Conservation (phyloP, 257 asterid species). For the Craterostigma plantagineum region DNA sequence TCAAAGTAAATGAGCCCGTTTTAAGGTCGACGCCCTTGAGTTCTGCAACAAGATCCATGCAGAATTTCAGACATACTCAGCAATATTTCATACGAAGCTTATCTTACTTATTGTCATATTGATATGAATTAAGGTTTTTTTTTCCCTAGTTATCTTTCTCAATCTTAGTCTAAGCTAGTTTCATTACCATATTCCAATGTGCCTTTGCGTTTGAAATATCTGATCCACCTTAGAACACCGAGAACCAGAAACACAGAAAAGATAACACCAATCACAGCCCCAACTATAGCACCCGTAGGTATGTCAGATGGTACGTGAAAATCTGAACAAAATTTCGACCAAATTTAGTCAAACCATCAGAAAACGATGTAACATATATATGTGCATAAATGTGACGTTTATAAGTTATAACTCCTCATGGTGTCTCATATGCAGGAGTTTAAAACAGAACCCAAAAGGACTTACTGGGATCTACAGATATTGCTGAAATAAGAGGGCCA, state of each 20-base stretch:
- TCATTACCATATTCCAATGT: slow-evolving; percentile 22
- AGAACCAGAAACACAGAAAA: slow-evolving; percentile 14
- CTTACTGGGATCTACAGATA: slow-evolving; percentile 53
- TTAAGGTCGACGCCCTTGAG: too few species aligned
- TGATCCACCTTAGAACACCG: slow-evolving; percentile 46
- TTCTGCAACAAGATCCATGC: too few species aligned
- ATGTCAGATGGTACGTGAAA: slow-evolving; percentile 26
- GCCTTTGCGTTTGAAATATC: slow-evolving; percentile 17
- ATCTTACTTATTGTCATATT: too few species aligned
- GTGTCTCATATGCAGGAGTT: background rate
- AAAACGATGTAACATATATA: too few species aligned
- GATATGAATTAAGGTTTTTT: too few species aligned
- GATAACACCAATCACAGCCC: slow-evolving; percentile 28
- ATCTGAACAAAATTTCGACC: slow-evolving; percentile 18
- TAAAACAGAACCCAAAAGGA: background rate
- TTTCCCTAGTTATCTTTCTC: too few species aligned
- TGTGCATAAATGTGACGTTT: too few species aligned
- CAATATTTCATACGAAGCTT: too few species aligned
- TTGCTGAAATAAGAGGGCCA: slow-evolving; percentile 87
- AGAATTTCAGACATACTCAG: too few species aligned
- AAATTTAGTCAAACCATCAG: too few species aligned
- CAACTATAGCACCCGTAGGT: slow-evolving; percentile 29
- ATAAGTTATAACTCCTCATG: background rate
- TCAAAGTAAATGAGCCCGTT: too few species aligned
- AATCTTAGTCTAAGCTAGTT: too few species aligned